These are phyloP conservation scores for Trichoderma aggressivum DNA, from an alignment of 2,329 filamentous ascomycete species.

Conservation along the genomic window DNA sequence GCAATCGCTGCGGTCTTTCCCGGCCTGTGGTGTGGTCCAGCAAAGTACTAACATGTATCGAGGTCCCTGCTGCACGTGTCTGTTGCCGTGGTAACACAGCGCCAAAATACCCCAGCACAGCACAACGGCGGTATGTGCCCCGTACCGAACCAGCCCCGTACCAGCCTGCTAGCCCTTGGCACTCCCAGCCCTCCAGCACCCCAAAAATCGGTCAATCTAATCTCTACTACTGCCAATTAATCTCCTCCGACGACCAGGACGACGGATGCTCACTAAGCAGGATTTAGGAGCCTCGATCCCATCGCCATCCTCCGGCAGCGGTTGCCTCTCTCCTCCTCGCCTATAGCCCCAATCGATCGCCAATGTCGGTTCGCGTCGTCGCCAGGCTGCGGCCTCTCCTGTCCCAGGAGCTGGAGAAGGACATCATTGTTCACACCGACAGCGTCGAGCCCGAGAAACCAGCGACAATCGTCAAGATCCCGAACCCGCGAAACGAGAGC, in stretches of 20 bases:
- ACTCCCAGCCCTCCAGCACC: background rate
- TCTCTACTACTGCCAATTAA: background rate
- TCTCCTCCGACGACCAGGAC: background rate
- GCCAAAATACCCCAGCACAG: background rate
- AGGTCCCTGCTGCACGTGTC: background rate
- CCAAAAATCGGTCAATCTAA: slow-evolving; percentile 14
- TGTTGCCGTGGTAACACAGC: slow-evolving; percentile 29
- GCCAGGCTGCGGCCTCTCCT: slow-evolving; percentile 87
- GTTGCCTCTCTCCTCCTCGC: slow-evolving; percentile 23
- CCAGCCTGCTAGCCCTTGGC: slow-evolving; percentile 18
- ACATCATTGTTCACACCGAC: slow-evolving; percentile 75
- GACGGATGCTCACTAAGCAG: slow-evolving; percentile 14
- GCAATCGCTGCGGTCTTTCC: slow-evolving; percentile 32
- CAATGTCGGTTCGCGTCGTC: slow-evolving; percentile 76
- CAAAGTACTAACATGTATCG: background rate
- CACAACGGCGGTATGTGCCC: background rate
- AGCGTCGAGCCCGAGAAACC: slow-evolving; percentile 59
- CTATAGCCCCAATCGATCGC: slow-evolving; percentile 13
- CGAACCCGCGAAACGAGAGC: slow-evolving; percentile 85
- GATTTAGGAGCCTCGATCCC: slow-evolving; percentile 9
- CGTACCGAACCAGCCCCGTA: slow-evolving; percentile 12
- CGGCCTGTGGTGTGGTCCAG: slow-evolving; percentile 17
- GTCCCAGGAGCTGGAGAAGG: slow-evolving; percentile 78
- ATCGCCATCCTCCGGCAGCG: slow-evolving; percentile 2
- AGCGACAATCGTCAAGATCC: slow-evolving; percentile 75